phyloP scores from a whole-genome alignment of 768 basidiomycete genomes.

The Tulasnella sp. region DNA sequence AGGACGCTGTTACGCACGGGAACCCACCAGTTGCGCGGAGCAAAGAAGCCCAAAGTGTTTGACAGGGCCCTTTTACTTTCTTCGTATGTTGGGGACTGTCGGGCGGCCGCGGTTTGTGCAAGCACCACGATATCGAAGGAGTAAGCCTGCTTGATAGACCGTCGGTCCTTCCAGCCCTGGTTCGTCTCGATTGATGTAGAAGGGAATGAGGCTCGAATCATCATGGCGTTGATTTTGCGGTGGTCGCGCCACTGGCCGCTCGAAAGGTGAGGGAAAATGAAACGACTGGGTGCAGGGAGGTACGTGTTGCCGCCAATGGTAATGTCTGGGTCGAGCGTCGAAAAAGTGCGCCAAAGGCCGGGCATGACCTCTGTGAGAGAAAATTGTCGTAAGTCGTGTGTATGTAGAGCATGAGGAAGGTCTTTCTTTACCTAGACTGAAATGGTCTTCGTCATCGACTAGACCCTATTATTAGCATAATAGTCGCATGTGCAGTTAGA shows the following conservation, averaged over 20 bases:
- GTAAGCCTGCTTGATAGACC: slow-evolving; percentile 61
- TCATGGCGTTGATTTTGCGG: slow-evolving; percentile 84
- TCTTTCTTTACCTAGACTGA: slow-evolving; percentile 57
- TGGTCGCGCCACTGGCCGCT: slow-evolving; percentile 77
- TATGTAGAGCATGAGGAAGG: not conserved
- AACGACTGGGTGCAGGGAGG: slow-evolving; percentile 67
- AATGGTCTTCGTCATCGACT: slow-evolving; percentile 91
- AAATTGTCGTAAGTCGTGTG: not conserved
- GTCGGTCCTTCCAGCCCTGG: slow-evolving; percentile 50
- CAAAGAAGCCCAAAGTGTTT: slow-evolving; percentile 68
- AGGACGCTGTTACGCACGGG: slow-evolving; percentile 37
- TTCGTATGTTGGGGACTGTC: slow-evolving; percentile 60
- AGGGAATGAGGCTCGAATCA: slow-evolving; percentile 76
- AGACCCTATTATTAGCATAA: slow-evolving; percentile 29
- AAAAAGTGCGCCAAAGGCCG: slow-evolving; percentile 88
- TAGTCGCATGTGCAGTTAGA: not conserved
- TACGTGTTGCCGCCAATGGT: slow-evolving; percentile 59
- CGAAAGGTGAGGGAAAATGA: slow-evolving; percentile 65
- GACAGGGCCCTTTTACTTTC: slow-evolving; percentile 66
- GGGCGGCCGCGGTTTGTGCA: slow-evolving; percentile 80
- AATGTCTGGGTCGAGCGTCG: slow-evolving; percentile 71
- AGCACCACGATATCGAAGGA: slow-evolving; percentile 85
- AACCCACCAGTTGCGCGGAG: slow-evolving; percentile 80
- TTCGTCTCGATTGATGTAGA: slow-evolving; percentile 60
- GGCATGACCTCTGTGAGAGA: slow-evolving; percentile 69